These are phyloP conservation scores for Corymbia citriodora DNA, from an alignment of 441 rosid species.

Conservation along the genomic window DNA sequence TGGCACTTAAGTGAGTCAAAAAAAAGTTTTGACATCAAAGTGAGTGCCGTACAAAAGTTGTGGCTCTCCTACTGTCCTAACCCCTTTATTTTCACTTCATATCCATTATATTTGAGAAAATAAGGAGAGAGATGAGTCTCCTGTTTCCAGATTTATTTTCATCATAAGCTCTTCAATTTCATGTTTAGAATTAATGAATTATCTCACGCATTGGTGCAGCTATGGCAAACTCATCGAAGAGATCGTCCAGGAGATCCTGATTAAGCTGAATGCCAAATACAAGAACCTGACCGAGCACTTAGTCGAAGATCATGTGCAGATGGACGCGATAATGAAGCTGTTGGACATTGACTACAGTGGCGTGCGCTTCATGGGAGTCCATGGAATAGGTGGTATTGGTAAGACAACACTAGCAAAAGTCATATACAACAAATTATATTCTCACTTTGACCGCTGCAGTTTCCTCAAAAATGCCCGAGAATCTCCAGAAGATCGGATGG, in stretches of 20 bases:
- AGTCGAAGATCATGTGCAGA: neutral
- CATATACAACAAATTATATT: neutral
- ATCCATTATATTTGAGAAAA: neutral
- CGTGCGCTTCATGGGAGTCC: neutral
- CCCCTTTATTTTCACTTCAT: neutral
- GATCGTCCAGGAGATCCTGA: neutral
- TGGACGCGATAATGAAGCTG: neutral
- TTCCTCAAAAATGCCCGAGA: neutral
- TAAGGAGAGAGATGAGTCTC: neutral
- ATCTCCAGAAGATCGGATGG: neutral
- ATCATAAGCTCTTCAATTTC: neutral
- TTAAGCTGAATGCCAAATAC: neutral
- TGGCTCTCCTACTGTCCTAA: no score
- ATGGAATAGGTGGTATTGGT: neutral
- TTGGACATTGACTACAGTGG: fast-evolving
- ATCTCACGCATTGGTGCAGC: neutral
- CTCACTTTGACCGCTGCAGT: neutral
- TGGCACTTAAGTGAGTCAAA: no score
- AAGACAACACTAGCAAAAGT: neutral
- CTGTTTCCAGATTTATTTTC: neutral
- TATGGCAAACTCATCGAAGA: neutral
- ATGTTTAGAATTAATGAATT: neutral
- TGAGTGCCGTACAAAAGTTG: no score
- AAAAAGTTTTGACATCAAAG: no score
- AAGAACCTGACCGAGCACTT: neutral